Base-by-base conservation (phyloP, 495 filamentous ascomycete species). In the Jackrogersella multiformis region DNA sequence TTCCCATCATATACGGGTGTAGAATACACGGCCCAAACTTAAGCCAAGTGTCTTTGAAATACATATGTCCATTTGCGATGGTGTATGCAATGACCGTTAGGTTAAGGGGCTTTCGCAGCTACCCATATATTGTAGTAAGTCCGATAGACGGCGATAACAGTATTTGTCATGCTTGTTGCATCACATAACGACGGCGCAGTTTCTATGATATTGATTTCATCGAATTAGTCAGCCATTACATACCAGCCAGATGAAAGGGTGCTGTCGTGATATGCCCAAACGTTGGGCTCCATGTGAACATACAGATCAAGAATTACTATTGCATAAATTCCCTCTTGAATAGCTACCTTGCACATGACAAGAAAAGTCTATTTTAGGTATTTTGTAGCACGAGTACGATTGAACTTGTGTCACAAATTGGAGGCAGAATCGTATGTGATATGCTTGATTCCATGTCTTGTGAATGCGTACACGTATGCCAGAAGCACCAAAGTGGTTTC, bases 391-490 rank as follows among this genome's bases (percentile, higher is more conserved):
- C n/a, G n/a, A n/a, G n/a, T n/a, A n/a, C n/a, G n/a, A n/a, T 41
- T 41, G 36, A 5, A 13, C 5, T 30, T 8, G 36, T 41, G 18
- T 41, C 18, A 5, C 6, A 4, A 41, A 16, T 41, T 15, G 13
- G 12, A 41, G 15, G 34, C 15, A 13, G 10, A 10, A 26, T 8
- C n/a, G 21, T 30, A 52, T 35, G 15, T 15, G n/a, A 54, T 38
- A 23, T 38, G 21, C 44, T n/a, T 36, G n/a, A 20, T 53, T 35
- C 15, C 53, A 15, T 48, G 36, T 51, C 54, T 39, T 12, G 4
- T 38, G 13, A 52, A 24, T 18, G 23, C 16, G 30, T 20, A 24
- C n/a, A 46, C 28, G n/a, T 18, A 66, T 48, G 39, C 56, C 32
- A 30, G 16, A 36, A 54, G 34, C 13, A 26, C 18, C 15, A 9